Evolutionary conservation across 345 rosid species (phyloP).

Genomic region (Excoecaria agallocha): DNA sequence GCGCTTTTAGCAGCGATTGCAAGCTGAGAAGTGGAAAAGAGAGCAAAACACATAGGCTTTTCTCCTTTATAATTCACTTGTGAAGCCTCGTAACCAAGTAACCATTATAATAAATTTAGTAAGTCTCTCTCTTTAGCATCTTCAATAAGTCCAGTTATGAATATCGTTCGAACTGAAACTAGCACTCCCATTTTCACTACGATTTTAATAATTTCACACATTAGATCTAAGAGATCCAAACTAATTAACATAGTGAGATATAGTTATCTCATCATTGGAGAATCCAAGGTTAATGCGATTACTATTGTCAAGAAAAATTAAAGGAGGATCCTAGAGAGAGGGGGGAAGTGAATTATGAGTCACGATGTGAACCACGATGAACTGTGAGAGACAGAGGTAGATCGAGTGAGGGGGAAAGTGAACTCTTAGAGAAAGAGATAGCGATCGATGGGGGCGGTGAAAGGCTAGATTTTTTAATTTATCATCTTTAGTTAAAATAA

Average conservation of each 20-base stretch:
- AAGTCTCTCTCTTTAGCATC: constrained; percentile 96
- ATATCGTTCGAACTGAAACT: constrained; percentile 74
- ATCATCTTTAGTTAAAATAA: too few species aligned
- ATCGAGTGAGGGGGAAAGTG: too few species aligned
- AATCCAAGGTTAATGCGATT: constrained; percentile 51
- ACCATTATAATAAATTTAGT: constrained; percentile 83
- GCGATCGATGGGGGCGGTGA: too few species aligned
- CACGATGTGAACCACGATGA: too few species aligned
- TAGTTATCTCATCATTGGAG: constrained; percentile 65
- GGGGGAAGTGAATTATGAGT: too few species aligned
- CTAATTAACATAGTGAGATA: background rate
- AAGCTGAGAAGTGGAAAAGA: constrained; percentile 62
- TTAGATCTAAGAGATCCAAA: background rate
- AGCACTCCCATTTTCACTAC: background rate
- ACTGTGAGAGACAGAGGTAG: too few species aligned
- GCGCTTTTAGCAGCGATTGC: constrained; percentile 87
- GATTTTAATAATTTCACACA: background rate
- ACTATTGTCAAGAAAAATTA: constrained; percentile 46
- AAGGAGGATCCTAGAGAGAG: constrained; percentile 50
- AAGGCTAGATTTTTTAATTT: too few species aligned
- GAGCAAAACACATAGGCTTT: constrained; percentile 97
- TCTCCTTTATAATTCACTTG: constrained; percentile 93
- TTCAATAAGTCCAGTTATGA: constrained; percentile 89
- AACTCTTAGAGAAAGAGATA: too few species aligned
- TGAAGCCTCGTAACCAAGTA: constrained; percentile 97